A percentile compares a stretch with the other conserved stretches of the same genome.
These are phyloP conservation scores for Fusarium denticulatum DNA, from an alignment of 2,329 filamentous ascomycete species.

Conservation along the genomic window DNA sequence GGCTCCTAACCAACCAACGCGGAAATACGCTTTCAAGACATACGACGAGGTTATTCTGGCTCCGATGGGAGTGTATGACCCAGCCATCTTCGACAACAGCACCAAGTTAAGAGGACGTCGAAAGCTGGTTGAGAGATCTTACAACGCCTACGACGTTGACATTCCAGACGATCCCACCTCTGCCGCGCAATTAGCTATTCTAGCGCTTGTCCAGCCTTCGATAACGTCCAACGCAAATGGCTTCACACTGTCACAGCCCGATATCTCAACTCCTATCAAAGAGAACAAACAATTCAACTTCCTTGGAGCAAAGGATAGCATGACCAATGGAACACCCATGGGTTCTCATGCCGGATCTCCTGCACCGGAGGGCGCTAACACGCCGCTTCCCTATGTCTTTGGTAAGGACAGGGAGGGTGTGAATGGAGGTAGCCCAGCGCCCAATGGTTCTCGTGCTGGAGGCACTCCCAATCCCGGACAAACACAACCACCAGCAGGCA, in stretches of 20 bases:
- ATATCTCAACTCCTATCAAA: slow-evolving; percentile 68
- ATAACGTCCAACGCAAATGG: slow-evolving; percentile 59
- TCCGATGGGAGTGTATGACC: slow-evolving; percentile 93
- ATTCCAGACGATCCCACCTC: slow-evolving; percentile 89
- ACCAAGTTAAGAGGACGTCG: slow-evolving; percentile 82
- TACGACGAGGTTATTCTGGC: slow-evolving; percentile 97
- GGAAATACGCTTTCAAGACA: slow-evolving; percentile 94
- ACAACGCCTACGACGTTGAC: slow-evolving; percentile 92
- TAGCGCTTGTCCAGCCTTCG: slow-evolving; percentile 69
- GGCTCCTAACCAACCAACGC: slow-evolving; percentile 85
- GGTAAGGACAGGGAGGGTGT: slow-evolving; percentile 52
- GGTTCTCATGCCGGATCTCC: slow-evolving; percentile 91
- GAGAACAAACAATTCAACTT: slow-evolving; percentile 75
- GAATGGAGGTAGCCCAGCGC: slow-evolving; percentile 63
- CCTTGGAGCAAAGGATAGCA: slow-evolving; percentile 68
- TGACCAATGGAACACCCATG: slow-evolving; percentile 79
- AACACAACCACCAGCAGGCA: slow-evolving; percentile 53
- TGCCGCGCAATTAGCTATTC: slow-evolving; percentile 77
- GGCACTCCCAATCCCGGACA: slow-evolving; percentile 55
- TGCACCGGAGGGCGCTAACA: slow-evolving; percentile 78
- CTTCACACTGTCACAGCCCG: slow-evolving; percentile 54
- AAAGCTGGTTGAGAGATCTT: slow-evolving; percentile 85
- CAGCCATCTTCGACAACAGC: slow-evolving; percentile 84
- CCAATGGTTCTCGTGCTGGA: slow-evolving; percentile 62
- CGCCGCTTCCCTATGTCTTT: slow-evolving; percentile 71